Evolutionary conservation across 768 basidiomycete species (phyloP), one percentile per base, ranked within the genome.

Genomic region (Agrocybe pediades): DNA sequence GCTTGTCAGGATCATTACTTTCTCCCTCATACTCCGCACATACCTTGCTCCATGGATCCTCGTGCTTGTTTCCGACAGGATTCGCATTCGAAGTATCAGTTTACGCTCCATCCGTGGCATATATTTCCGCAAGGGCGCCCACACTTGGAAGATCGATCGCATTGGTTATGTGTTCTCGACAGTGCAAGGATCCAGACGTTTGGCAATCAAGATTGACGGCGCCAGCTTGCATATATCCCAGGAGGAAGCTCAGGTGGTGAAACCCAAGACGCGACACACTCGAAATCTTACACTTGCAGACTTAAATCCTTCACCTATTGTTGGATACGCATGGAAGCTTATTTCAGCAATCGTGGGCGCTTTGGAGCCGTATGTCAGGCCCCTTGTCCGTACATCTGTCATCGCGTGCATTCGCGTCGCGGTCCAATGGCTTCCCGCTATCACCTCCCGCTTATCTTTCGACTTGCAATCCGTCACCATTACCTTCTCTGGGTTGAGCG

Each of bases 41-140:
- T 87, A 86, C 62, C 72, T 90, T 54, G 76, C 81, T 2, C 89
- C 89, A 47, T 85, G 81, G 70, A 65, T 86, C 41, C 75, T 91
- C 26, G 73, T 78, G 46, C 75, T 78, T 40, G 70, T 84, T 50
- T 86, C 86, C n/a, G 78, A 78, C 43, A 84, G 79, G 59, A 72
- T 91, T 55, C 84, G 85, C 25, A 77, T 90, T 27, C 81, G 84
- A 36, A 90, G 86, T 65, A 79, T 91, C 51, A 91, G 90, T 64
- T 72, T 88, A 33, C 81, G 87, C 49, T 92, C 90, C 17, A 83
- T 92, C 54, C 85, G 88, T 49, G 90, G 90, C 27, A 72, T 92
- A 19, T 90, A 86, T 68, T 78, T 89, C 55, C 78, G 82, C 42
- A 74, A 73, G 25, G 84, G 85, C 24, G 69, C 65, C 45, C 71